These are phyloP conservation scores for Phlyctochytrium bullatum DNA, from an alignment of 192 early-diverging fungal species.

Conservation along the genomic window DNA sequence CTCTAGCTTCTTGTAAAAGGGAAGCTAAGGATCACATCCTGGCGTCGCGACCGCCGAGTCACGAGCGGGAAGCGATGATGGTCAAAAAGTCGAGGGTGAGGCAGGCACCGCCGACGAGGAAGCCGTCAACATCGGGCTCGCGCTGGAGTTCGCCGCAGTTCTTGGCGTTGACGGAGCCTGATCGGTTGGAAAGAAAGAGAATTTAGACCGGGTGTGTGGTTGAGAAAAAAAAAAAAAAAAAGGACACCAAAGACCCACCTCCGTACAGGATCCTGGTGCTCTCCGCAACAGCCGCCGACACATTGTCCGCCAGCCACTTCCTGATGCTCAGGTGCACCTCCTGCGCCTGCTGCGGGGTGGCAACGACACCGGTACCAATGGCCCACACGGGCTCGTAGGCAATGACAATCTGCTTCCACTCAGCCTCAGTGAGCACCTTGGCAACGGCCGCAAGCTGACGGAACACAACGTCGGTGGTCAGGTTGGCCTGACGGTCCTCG, in stretches of 20 bases:
- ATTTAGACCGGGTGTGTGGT: not conserved
- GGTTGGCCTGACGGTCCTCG: conserved; percentile 86
- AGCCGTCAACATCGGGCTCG: conserved; percentile 95
- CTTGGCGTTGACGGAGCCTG: conserved; percentile 83
- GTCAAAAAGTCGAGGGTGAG: conserved; percentile 71
- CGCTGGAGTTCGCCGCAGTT: conserved; percentile 78
- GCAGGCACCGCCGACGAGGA: conserved; percentile 98
- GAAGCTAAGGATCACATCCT: no score
- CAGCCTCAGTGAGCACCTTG: conserved; percentile 55
- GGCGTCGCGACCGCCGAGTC: no score
- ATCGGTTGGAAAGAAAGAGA: not conserved
- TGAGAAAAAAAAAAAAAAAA: conserved; percentile 2
- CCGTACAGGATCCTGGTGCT: conserved; percentile 94
- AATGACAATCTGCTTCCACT: conserved; percentile 94
- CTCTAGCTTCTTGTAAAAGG: no score
- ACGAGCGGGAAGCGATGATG: conserved; percentile 27
- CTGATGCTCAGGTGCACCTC: conserved; percentile 91
- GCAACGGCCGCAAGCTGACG: conserved; percentile 87
- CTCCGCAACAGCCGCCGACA: conserved; percentile 81
- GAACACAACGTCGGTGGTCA: conserved; percentile 83
- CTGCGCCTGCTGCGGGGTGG: conserved; percentile 76
- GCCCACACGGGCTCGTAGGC: conserved; percentile 99
- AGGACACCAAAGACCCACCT: conserved; percentile 32
- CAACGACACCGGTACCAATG: conserved; percentile 98
- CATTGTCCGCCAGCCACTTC: conserved; percentile 78